Evolutionary conservation across 2,329 filamentous ascomycete species (phyloP).

Genomic region (Clarireedia paspali): DNA sequence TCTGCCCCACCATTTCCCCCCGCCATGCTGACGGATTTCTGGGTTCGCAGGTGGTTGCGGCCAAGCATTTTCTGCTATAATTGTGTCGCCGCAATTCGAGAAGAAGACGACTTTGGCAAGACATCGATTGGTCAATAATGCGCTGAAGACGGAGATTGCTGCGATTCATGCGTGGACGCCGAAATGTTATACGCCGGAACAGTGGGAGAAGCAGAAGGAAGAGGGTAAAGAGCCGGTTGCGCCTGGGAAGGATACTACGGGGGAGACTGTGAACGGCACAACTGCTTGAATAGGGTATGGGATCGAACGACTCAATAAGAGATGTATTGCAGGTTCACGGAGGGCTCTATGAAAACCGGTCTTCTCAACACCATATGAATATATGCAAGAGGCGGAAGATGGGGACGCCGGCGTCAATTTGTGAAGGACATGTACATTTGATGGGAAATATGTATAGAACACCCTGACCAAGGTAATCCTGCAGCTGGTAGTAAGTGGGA

Average conservation of each 20-base stretch:
- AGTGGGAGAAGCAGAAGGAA: constrained; percentile 59
- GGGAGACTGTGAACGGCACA: constrained; percentile 27
- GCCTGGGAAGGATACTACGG: constrained; percentile 27
- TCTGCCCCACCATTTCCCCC: constrained; percentile 11
- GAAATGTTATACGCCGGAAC: constrained; percentile 65
- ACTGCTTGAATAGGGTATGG: constrained; percentile 22
- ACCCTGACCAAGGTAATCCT: background rate
- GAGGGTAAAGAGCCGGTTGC: constrained; percentile 21
- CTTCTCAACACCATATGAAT: background rate
- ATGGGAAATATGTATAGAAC: background rate
- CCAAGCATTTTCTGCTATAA: constrained; percentile 62
- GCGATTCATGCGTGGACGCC: constrained; percentile 72
- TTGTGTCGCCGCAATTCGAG: constrained; percentile 53
- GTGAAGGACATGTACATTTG: background rate
- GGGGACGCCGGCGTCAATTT: background rate
- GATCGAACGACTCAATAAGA: background rate
- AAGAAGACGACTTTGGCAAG: constrained; percentile 56
- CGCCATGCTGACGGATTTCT: constrained; percentile 4
- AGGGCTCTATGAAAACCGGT: background rate
- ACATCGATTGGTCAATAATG: constrained; percentile 60
- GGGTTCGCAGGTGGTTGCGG: constrained; percentile 55
- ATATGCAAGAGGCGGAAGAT: background rate
- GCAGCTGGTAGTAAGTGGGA: background rate
- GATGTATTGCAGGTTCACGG: background rate
- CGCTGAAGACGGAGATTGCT: constrained; percentile 62